Conservation (phyloP, 192 early-diverging fungal genomes). For the Helicostylum pulchrum region DNA sequence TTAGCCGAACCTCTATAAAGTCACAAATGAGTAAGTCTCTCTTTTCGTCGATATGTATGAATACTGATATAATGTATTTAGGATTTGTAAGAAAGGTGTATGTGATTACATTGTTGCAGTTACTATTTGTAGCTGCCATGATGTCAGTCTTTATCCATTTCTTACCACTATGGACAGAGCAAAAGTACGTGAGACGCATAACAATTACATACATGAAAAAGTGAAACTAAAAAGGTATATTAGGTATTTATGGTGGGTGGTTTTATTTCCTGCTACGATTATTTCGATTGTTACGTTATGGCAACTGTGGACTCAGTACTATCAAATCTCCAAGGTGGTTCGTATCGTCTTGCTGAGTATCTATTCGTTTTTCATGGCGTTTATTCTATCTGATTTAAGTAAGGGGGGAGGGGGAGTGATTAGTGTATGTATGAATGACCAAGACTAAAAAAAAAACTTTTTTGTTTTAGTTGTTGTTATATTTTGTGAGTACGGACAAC, state of each 20-base stretch:
- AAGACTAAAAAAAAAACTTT: neutral
- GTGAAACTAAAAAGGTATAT: neutral
- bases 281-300: neutral
- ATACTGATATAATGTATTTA: neutral
- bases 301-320: slow-evolving; percentile 17
- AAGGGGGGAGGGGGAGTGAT: neutral
- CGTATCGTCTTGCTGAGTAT: slow-evolving; percentile 2
- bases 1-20: slow-evolving; percentile 9
- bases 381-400: slow-evolving; percentile 15
- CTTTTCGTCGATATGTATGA: neutral
- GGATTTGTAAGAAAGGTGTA: slow-evolving; percentile 20
- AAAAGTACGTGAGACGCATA: slow-evolving; percentile 1
- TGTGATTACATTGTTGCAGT: slow-evolving; percentile 3
- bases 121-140: neutral
- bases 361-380: slow-evolving; percentile 1
- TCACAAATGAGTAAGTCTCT: slow-evolving; percentile 18
- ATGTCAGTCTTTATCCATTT: slow-evolving; percentile 1
- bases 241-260: slow-evolving; percentile 17
- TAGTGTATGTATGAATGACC: too few species aligned
- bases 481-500: slow-evolving; percentile 4
- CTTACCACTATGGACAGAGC: slow-evolving; percentile 10
- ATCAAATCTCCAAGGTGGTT: slow-evolving; percentile 3
- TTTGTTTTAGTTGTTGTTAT: slow-evolving; percentile 10
- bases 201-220: neutral
- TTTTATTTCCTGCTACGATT: slow-evolving; percentile 5